Conservation (phyloP, 192 early-diverging fungal species). For the Podila epicladia region DNA sequence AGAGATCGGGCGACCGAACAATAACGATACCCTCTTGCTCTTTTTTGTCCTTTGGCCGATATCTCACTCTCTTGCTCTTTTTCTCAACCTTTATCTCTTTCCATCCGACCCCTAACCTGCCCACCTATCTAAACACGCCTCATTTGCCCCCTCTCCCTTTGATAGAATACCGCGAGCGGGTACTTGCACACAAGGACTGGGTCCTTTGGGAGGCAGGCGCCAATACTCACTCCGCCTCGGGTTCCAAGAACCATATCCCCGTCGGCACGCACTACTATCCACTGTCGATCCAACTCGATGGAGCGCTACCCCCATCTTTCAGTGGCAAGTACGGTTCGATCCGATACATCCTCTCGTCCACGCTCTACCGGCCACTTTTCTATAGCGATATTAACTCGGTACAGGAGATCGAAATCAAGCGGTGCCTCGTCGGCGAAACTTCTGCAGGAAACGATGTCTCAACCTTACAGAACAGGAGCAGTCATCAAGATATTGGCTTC, state of each 20-base stretch:
- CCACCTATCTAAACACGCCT: background rate
- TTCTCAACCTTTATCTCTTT: too few relatives aligned
- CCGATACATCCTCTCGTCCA: constrained; percentile 51
- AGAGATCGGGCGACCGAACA: too few relatives aligned
- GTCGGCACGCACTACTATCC: constrained; percentile 46
- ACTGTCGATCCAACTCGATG: constrained; percentile 47
- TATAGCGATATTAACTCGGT: constrained; percentile 50
- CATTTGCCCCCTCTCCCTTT: background rate
- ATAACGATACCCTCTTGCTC: too few relatives aligned
- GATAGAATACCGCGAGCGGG: constrained; percentile 48
- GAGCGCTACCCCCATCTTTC: constrained; percentile 54
- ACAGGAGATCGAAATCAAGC: constrained; percentile 54
- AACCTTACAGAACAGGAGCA: background rate
- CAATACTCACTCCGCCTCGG: constrained; percentile 6
- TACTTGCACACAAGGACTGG: constrained; percentile 49
- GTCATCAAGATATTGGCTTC: constrained; percentile 24
- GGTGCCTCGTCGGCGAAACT: constrained; percentile 47
- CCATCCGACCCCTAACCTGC: too few relatives aligned
- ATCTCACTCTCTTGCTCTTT: too few relatives aligned
- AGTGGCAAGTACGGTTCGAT: constrained; percentile 58
- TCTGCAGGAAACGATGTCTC: background rate
- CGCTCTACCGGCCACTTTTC: constrained; percentile 53
- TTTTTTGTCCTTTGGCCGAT: too few relatives aligned
- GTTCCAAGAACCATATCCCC: constrained; percentile 46
- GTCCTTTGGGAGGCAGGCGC: constrained; percentile 47